Base-by-base conservation (phyloP, 23 red algal species). In the Gracilaria gracilis region DNA sequence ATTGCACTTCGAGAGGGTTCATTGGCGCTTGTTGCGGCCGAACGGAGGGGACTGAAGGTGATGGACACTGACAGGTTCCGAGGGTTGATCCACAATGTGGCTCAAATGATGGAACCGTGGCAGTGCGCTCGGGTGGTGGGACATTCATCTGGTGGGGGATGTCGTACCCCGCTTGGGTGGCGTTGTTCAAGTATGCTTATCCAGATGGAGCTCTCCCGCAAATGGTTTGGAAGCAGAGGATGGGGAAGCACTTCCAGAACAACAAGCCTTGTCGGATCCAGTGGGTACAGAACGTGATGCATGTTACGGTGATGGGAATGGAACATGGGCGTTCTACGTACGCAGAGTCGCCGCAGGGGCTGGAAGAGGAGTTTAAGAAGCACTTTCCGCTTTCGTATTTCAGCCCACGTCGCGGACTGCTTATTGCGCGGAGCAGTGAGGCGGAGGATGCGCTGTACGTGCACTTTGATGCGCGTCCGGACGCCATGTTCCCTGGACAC, bases 1-100 rank as follows among this genome's bases (percentile, higher is more conserved):
- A 83, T 83, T 38, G 88, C 77, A 9, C 50, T 92, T 9, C 88
- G 88, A 20, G 88, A 91, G 75, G 87, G 88, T 4, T 92, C 88
- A 12, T 20, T 83, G 12, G 88, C 44, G 17, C 34, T 72, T 1
- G 76, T 92, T 32, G 78, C 77, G 66, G 61, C 66, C 17, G 32
- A 71, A 39, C 76, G 88, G 14, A 36, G 47, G 17, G 61, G 61
- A 37, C 40, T 75, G 19, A 31, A 51, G 1, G 33, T 76, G 38
- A 50, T 92, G 13, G 61, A 83, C 40, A 83, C 88, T n/a, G 50
- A 58, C 15, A 49, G 88, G 21, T 92, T 92, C 29, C 75, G 88
- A 34, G 39, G 49, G 24, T 51, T 92, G 40, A 74, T 92, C 25
- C 79, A 82, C 79, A 75, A 92, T 39, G 77, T 44, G 25, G 75